phyloP scores from a whole-genome alignment of 768 basidiomycete species.

The Candolleomyces aberdarensis region DNA sequence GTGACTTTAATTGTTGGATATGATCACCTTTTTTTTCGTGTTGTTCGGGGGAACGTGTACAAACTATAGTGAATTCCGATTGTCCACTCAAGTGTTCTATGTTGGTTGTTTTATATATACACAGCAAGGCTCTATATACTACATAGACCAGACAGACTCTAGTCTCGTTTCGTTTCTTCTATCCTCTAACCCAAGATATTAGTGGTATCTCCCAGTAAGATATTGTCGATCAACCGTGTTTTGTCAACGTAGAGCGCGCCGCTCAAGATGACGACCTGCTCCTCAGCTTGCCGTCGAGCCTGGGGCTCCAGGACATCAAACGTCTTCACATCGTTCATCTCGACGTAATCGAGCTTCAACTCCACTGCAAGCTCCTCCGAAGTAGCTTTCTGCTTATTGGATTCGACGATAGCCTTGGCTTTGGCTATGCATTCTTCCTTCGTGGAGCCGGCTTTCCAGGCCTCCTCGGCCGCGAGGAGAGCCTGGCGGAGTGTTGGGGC shows the following conservation, averaged over 20 bases:
- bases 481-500: slow-evolving; percentile 73
- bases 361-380: slow-evolving; percentile 40
- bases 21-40: background rate
- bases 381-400: slow-evolving; percentile 24
- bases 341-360: slow-evolving; percentile 78
- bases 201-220: slow-evolving; percentile 60
- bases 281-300: slow-evolving; percentile 20
- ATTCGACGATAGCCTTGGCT: slow-evolving; percentile 41
- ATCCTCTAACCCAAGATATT: slow-evolving; percentile 25
- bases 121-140: background rate
- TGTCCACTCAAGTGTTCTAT: background rate
- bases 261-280: slow-evolving; percentile 62
- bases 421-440: slow-evolving; percentile 43
- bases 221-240: slow-evolving; percentile 92
- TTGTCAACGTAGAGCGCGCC: slow-evolving; percentile 84
- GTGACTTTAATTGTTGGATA: background rate
- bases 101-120: background rate
- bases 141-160: background rate
- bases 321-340: slow-evolving; percentile 79
- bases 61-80: too few species aligned
- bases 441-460: slow-evolving; percentile 48
- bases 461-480: slow-evolving; percentile 50
- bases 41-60: background rate
- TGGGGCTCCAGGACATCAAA: slow-evolving; percentile 57
- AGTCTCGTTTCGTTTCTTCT: background rate